phyloP scores from a whole-genome alignment of 2,329 filamentous ascomycete species.

The Pseudocercospora pini-densiflorae region DNA sequence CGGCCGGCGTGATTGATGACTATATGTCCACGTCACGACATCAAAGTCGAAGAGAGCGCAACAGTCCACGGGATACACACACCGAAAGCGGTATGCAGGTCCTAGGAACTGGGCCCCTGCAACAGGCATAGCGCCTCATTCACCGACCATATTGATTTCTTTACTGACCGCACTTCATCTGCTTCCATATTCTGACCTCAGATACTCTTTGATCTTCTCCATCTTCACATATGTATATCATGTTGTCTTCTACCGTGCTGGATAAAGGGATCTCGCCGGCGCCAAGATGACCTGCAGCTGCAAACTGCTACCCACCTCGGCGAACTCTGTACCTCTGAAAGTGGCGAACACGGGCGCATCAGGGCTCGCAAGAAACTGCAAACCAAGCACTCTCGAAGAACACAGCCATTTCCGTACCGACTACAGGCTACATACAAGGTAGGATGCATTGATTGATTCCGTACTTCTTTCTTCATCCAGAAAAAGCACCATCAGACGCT shows the following conservation, averaged over 20 bases:
- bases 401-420: background rate
- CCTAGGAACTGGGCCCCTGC: background rate
- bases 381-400: background rate
- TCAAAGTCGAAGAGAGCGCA: background rate
- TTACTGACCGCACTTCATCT: slow-evolving; percentile 6
- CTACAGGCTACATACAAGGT: background rate
- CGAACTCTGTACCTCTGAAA: slow-evolving; percentile 12
- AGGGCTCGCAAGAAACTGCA: background rate
- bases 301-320: slow-evolving; percentile 8
- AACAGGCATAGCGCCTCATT: background rate
- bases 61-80: background rate
- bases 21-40: background rate
- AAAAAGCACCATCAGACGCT: slow-evolving; percentile 5
- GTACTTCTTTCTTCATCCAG: background rate
- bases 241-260: background rate
- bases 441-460: background rate
- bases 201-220: background rate
- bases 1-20: no score
- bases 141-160: background rate
- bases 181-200: background rate
- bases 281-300: slow-evolving; percentile 10
- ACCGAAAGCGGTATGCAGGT: slow-evolving; percentile 5
- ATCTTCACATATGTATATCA: background rate
- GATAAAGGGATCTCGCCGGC: background rate
- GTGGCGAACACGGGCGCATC: slow-evolving; percentile 5